Evolutionary conservation across 2,329 filamentous ascomycete genomes (phyloP), one percentile per base, ranked within the genome.

Genomic region (Canariomyces notabilis): DNA sequence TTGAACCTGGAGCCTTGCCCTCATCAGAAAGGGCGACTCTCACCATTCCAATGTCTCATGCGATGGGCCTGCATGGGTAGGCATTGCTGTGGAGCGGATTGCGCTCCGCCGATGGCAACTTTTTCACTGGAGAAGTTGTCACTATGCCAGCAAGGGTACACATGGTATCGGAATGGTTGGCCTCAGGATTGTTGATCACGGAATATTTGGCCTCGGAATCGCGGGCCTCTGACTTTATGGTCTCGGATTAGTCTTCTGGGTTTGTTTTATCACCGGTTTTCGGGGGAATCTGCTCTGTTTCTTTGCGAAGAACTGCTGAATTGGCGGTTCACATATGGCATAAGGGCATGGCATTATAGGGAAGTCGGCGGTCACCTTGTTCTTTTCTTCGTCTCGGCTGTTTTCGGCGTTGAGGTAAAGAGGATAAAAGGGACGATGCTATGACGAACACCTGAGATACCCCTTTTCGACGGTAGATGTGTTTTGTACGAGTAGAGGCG

Each of bases 401-500:
- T n/a, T 39, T 46, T 49, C 38, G 46, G 49, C 44, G 47, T 49
- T 47, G 36, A 29, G 36, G 21, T 49, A 45, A 29, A 41, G 44
- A 39, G 41, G 26, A 12, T 5, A 4, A 35, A 40, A 34, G 16
- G 21, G 35, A 46, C 37, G 44, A 42, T 38, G 48, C 34, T 32
- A 39, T 38, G 37, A 38, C 31, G 41, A 37, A 46, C 41, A 42
- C 46, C 41, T 37, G 46, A 45, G 46, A 54, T 54, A 52, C 52
- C 49, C 49, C 37, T 48, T 48, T 44, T 48, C 32, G 46, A 35
- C 3, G 39, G 52, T 52, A 51, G 46, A 52, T 50, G 46, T 22
- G 42, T 42, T 39, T 36, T 41, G 50, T 47, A 52, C 34, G 31
- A 41, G 5, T 37, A 9, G 9, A 22, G n/a, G 29, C 2, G 20